These are phyloP conservation scores for Scenedesmus sp. DNA, from an alignment of 163 green algal species.

Conservation along the genomic window DNA sequence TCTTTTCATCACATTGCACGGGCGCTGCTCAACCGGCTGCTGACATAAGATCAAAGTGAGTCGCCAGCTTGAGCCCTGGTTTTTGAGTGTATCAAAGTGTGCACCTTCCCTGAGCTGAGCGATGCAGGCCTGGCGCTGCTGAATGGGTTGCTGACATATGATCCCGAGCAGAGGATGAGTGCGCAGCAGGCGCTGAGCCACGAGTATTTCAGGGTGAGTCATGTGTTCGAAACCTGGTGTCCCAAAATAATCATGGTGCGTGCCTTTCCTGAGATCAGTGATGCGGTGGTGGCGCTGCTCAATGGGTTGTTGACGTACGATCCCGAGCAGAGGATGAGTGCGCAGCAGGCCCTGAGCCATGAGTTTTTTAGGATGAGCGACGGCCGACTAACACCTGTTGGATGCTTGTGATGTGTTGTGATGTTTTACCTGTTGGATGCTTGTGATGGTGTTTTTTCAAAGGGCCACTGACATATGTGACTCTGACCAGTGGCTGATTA, in stretches of 20 bases:
- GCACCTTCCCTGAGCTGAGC: conserved; percentile 50
- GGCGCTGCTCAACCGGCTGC: too few species aligned
- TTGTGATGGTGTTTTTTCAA: too few species aligned
- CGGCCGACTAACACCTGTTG: too few species aligned
- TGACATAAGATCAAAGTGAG: too few species aligned
- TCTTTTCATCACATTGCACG: too few species aligned
- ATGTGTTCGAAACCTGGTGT: background rate
- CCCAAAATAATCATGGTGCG: background rate
- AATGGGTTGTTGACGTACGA: conserved; percentile 81
- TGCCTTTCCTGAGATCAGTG: conserved; percentile 49
- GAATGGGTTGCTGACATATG: conserved; percentile 78
- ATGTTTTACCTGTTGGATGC: too few species aligned
- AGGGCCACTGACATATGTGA: conserved; percentile 63
- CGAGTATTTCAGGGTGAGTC: conserved; percentile 72
- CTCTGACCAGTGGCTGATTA: conserved; percentile 71
- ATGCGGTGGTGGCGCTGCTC: conserved; percentile 72
- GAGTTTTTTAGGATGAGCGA: conserved; percentile 71
- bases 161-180: conserved; percentile 74
- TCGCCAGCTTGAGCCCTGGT: too few species aligned
- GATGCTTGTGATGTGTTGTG: too few species aligned
- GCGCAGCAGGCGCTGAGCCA: conserved; percentile 73
- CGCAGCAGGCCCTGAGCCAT: conserved; percentile 73
- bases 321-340: conserved; percentile 72
- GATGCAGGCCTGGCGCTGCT: conserved; percentile 72
- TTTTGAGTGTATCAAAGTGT: too few species aligned